phyloP scores from a whole-genome alignment of 1,139 yeast species.

The Debaryomycetaceae sp. region DNA sequence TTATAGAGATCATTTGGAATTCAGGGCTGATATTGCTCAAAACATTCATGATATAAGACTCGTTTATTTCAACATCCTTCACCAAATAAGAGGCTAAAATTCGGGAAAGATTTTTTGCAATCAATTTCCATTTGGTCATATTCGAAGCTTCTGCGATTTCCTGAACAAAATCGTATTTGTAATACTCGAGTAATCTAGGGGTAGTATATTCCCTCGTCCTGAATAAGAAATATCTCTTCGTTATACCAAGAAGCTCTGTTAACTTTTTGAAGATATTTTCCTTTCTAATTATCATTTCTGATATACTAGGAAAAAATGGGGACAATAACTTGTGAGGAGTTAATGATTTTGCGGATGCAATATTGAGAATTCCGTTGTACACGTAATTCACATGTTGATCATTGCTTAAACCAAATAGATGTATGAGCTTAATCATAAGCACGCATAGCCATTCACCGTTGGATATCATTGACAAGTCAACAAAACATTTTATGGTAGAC shows the following conservation, averaged over 20 bases:
- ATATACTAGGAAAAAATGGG: slow-evolving; percentile 76
- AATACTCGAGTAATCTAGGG: slow-evolving; percentile 69
- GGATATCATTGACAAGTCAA: slow-evolving; percentile 55
- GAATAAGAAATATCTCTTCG: slow-evolving; percentile 57
- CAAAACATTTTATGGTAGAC: slow-evolving; percentile 58
- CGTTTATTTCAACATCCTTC: slow-evolving; percentile 39
- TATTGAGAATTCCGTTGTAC: slow-evolving; percentile 50
- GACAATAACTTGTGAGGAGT: slow-evolving; percentile 71
- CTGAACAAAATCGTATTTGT: slow-evolving; percentile 59
- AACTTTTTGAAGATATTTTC: slow-evolving; percentile 57
- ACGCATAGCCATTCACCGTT: slow-evolving; percentile 64
- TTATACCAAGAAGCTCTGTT: slow-evolving; percentile 62
- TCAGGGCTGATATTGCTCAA: slow-evolving; percentile 53
- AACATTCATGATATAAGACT: slow-evolving; percentile 50
- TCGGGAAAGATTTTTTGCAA: slow-evolving; percentile 34
- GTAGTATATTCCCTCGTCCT: slow-evolving; percentile 73
- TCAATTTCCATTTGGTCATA: slow-evolving; percentile 30
- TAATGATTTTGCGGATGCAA: slow-evolving; percentile 42
- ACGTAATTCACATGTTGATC: slow-evolving; percentile 65
- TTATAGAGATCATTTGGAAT: slow-evolving; percentile 31
- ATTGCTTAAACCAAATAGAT: slow-evolving; percentile 56
- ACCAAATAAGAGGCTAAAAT: slow-evolving; percentile 41
- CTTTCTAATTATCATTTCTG: slow-evolving; percentile 61
- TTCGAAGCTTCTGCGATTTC: slow-evolving; percentile 44
- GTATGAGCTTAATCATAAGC: slow-evolving; percentile 55